These are phyloP conservation scores for Thecaphora frezii DNA, from an alignment of 1,284 basidiomycete species.

Conservation along the genomic window DNA sequence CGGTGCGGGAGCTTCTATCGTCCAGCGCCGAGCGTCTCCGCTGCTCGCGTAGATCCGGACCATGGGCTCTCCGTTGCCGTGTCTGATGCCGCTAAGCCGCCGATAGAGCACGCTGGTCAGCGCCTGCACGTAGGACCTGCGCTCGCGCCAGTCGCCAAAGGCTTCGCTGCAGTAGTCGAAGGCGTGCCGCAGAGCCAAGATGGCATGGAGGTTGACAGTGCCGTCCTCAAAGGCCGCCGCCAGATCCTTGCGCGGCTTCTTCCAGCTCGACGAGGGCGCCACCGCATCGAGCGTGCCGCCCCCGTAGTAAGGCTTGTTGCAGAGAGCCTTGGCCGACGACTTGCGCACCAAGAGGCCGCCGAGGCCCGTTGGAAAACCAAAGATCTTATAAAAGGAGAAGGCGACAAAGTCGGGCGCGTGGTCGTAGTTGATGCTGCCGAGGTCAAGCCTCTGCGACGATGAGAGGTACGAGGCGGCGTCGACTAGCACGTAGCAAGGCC, in stretches of 20 bases:
- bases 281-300: conserved; percentile 40
- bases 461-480: conserved; percentile 46
- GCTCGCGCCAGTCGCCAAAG: conserved; percentile 19
- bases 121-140: conserved; percentile 10
- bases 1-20: not conserved
- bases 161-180: conserved; percentile 17
- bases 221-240: conserved; percentile 39
- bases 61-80: conserved; percentile 25
- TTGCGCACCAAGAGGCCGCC: conserved; percentile 38
- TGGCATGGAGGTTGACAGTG: conserved; percentile 40
- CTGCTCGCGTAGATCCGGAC: conserved; percentile 13
- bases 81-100: conserved; percentile 12
- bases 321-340: conserved; percentile 14
- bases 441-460: conserved; percentile 17
- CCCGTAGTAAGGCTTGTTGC: conserved; percentile 32
- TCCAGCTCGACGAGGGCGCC: conserved; percentile 22
- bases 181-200: conserved; percentile 28
- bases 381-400: conserved; percentile 49
- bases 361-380: conserved; percentile 43
- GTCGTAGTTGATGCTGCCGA: conserved; percentile 4
- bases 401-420: conserved; percentile 36
- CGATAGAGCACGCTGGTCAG: conserved; percentile 14
- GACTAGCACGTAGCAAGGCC: conserved; percentile 19
- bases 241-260: conserved; percentile 20
- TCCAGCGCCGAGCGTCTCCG: not conserved